Evolutionary conservation across 1,284 basidiomycete species (phyloP).

Genomic region (Jaminaea rosea): DNA sequence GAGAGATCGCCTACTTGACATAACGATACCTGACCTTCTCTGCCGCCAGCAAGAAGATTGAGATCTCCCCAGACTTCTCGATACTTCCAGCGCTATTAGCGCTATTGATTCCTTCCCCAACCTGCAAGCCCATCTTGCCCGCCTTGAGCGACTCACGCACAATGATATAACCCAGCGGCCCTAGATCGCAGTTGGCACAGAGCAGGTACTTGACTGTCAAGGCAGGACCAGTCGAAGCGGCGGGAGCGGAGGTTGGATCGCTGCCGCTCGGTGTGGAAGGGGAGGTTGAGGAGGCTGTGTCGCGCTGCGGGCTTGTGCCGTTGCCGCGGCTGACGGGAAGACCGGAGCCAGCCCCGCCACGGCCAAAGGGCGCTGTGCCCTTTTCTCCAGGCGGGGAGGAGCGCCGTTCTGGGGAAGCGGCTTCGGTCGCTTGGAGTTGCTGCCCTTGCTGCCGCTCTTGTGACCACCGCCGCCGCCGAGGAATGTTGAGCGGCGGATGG

Average conservation of each 20-base stretch:
- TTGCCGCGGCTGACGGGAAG: background rate
- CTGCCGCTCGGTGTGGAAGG: too few species aligned
- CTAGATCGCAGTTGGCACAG: conserved; percentile 44
- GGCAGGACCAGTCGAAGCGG: background rate
- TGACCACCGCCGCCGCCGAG: background rate
- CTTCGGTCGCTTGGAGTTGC: too few species aligned
- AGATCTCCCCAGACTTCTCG: conserved; percentile 6
- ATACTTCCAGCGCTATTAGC: background rate
- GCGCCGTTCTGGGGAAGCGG: too few species aligned
- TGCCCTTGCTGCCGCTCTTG: background rate
- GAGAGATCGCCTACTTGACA: conserved; percentile 6
- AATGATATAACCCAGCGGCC: conserved; percentile 40
- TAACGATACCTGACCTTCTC: conserved; percentile 12
- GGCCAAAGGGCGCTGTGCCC: background rate
- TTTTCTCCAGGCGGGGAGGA: background rate
- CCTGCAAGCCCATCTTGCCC: conserved; percentile 27
- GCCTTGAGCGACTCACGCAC: conserved; percentile 23
- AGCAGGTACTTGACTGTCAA: conserved; percentile 39
- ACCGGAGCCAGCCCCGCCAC: background rate
- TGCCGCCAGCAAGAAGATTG: conserved; percentile 8
- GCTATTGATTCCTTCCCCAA: conserved; percentile 20
- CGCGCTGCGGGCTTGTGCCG: background rate
- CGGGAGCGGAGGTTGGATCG: background rate
- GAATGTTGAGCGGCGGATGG: too few species aligned
- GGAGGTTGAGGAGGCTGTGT: too few species aligned